Base-by-base conservation (phyloP, 306 rosid genomes). In the Quercus cerris region DNA sequence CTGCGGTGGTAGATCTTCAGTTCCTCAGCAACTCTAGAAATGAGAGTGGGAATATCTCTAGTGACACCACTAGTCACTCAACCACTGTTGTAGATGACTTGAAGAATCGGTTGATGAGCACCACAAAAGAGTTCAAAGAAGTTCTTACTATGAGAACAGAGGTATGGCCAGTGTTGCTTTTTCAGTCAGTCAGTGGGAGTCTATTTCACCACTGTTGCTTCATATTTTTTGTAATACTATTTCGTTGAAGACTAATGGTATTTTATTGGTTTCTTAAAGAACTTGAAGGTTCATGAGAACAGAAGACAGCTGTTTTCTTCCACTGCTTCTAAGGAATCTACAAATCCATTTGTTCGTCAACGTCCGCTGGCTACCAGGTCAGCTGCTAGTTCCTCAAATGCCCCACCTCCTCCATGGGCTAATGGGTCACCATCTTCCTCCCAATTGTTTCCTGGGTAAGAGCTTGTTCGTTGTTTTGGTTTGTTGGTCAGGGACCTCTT, bases 141-240 rank as follows among this genome's bases (percentile, higher is more conserved):
- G 98, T 95, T 62, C 98, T 95, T 66, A 95, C 98, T 80, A 89
- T 95, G 94, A 84, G 97, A 81, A 95, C 97, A 44, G 97, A 95
- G 95, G 99, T 93, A 86, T 49, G 23, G 41, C 78, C 30, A 52
- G 25, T 64, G 52, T 57, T 87, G 66, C 63, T 38, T 68, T 66
- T 73, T 74, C 28, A 38, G n/a, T 71, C 27, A 70, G 35, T 71
- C 55, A 31, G 55, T 17, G 66, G 5, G 20, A 55, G 44, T 25
- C 2, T 18, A 22, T 11, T 77, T 8, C 27, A 35, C 19, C 25
- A 46, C 18, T 56, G 55, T 11, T 49, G 57, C 67, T 55, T 25
- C 46, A 67, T 54, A 64, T 70, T 23, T n/a, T 6, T 4, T 25
- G 61, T 9, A 17, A 5, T 41, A 20, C 41, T 20, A 63, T 27